Conservation (phyloP, 2,329 filamentous ascomycete species). For the Trichoderma breve region DNA sequence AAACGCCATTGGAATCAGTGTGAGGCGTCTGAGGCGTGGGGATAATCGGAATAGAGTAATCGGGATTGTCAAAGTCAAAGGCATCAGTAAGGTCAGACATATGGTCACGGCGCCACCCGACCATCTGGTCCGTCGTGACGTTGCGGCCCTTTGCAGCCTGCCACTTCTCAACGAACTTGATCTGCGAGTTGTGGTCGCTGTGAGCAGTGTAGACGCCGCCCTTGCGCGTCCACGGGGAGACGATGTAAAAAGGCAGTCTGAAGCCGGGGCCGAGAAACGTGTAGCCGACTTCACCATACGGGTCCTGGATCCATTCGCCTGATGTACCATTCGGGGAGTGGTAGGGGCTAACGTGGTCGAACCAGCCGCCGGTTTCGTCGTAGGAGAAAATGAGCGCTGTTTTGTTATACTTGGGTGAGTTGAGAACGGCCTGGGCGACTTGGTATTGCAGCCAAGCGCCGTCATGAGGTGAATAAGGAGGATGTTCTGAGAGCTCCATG, state of each 20-base stretch:
- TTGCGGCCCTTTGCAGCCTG: constrained; percentile 38
- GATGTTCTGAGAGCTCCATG: constrained; percentile 51
- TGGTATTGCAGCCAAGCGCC: constrained; percentile 55
- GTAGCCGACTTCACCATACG: constrained; percentile 39
- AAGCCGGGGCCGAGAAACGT: constrained; percentile 38
- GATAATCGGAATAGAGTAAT: constrained; percentile 47
- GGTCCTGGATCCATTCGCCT: constrained; percentile 51
- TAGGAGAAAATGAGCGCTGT: constrained; percentile 48
- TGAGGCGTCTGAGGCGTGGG: constrained; percentile 45
- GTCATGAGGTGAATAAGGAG: constrained; percentile 51
- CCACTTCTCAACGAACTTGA: constrained; percentile 54
- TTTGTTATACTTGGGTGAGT: constrained; percentile 47
- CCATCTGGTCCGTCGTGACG: constrained; percentile 34
- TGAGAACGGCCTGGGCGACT: constrained; percentile 50
- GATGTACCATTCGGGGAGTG: constrained; percentile 47
- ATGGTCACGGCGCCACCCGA: constrained; percentile 33
- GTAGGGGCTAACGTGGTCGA: constrained; percentile 53
- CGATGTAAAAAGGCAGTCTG: constrained; percentile 54
- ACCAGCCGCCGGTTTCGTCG: constrained; percentile 52
- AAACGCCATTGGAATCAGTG: constrained; percentile 41
- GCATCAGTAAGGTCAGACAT: constrained; percentile 38
- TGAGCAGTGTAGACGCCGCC: constrained; percentile 54
- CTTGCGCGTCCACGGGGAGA: constrained; percentile 55
- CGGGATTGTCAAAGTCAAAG: constrained; percentile 48
- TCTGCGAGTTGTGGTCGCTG: constrained; percentile 54